Evolutionary conservation across 768 basidiomycete species (phyloP).

Genomic region (Rhizopogon sp.): DNA sequence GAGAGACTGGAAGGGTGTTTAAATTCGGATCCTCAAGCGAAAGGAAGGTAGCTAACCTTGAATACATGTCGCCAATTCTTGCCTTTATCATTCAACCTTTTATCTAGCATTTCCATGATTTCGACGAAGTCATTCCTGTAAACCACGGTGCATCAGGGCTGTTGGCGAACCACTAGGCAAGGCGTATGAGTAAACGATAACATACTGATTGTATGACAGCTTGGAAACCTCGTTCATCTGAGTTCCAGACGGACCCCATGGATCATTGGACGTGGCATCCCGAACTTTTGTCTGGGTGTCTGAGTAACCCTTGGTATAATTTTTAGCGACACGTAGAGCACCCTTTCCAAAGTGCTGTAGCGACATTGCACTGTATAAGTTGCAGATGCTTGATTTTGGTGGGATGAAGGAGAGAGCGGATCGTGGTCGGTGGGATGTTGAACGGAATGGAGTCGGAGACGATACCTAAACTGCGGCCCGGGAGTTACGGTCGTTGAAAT

Average conservation of each 20-base stretch:
- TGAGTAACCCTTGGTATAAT: slow-evolving; percentile 94
- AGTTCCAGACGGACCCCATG: slow-evolving; percentile 95
- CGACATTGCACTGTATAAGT: slow-evolving; percentile 29
- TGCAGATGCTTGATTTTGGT: neutral
- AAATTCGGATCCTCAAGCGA: neutral
- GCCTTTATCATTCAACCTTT: slow-evolving; percentile 96
- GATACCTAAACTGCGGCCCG: neutral
- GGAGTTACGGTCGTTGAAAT: neutral
- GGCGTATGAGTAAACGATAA: neutral
- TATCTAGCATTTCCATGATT: slow-evolving; percentile 99
- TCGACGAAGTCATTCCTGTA: slow-evolving; percentile 91
- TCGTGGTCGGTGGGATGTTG: slow-evolving; percentile 1
- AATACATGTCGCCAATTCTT: slow-evolving; percentile 99
- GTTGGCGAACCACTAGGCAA: neutral
- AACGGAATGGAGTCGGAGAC: neutral
- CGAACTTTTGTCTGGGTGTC: slow-evolving; percentile 94
- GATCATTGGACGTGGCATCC: slow-evolving; percentile 95
- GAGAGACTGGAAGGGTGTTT: slow-evolving; percentile 50
- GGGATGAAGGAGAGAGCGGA: neutral
- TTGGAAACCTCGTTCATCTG: slow-evolving; percentile 99
- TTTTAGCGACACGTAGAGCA: slow-evolving; percentile 86
- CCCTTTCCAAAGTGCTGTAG: slow-evolving; percentile 82
- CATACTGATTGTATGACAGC: slow-evolving; percentile 94
- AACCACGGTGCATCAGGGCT: neutral
- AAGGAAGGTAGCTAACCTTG: slow-evolving; percentile 55